Conservation (phyloP, 768 basidiomycete genomes). For the Boletus subparvulus region DNA sequence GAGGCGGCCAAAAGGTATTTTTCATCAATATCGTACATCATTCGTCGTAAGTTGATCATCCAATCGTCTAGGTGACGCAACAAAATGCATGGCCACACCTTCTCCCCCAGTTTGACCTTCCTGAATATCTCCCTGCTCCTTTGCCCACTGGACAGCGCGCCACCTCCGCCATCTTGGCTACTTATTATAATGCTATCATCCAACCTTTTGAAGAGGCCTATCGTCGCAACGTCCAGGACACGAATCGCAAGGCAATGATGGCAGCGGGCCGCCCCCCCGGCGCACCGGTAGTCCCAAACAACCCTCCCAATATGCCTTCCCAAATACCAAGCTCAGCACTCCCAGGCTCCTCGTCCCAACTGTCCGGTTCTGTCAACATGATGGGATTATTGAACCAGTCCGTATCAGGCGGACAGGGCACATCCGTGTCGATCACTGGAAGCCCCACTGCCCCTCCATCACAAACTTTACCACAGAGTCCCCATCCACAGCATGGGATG, state of each 20-base stretch:
- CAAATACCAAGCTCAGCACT: slow-evolving; percentile 14
- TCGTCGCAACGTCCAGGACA: slow-evolving; percentile 58
- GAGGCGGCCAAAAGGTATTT: slow-evolving; percentile 63
- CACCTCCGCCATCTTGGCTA: slow-evolving; percentile 51
- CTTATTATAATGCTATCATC: slow-evolving; percentile 62
- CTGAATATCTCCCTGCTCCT: slow-evolving; percentile 51
- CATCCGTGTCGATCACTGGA: slow-evolving; percentile 18
- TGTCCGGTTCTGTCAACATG: slow-evolving; percentile 20
- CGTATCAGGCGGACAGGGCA: slow-evolving; percentile 18
- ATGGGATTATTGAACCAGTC: slow-evolving; percentile 29
- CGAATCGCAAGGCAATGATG: slow-evolving; percentile 55
- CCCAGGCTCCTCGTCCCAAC: slow-evolving; percentile 21
- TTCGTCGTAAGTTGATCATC: slow-evolving; percentile 14
- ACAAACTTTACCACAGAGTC: slow-evolving; percentile 34
- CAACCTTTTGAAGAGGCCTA: slow-evolving; percentile 73
- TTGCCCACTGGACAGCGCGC: slow-evolving; percentile 47
- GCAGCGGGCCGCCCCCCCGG: slow-evolving; percentile 37
- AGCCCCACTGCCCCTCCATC: slow-evolving; percentile 26
- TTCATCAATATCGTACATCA: slow-evolving; percentile 10
- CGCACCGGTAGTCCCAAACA: slow-evolving; percentile 12
- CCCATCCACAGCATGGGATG: slow-evolving; percentile 25
- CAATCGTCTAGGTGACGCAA: slow-evolving; percentile 41
- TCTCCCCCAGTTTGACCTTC: slow-evolving; percentile 57
- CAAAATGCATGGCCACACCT: slow-evolving; percentile 58
- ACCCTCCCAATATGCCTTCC: slow-evolving; percentile 15